Conservation (phyloP, 192 early-diverging fungal species). For the Coemansia umbellata region DNA sequence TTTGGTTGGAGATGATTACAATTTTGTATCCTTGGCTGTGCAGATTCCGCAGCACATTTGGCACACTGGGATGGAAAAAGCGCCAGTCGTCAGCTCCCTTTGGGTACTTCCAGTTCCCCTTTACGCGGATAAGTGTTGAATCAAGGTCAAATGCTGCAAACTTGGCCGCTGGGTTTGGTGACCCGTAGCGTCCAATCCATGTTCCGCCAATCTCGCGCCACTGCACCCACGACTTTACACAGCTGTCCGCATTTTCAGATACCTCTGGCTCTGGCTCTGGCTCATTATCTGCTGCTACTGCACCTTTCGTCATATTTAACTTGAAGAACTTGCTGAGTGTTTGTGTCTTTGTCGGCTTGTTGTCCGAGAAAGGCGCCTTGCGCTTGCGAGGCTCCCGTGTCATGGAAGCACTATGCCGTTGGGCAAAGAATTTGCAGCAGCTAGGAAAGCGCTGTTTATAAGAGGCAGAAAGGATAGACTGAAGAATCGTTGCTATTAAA, state of each 20-base stretch:
- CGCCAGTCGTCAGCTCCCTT: constrained; percentile 79
- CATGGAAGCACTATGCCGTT: too few relatives aligned
- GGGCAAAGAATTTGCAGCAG: too few relatives aligned
- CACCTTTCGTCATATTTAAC: background rate
- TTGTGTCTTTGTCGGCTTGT: background rate
- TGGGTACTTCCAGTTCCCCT: constrained; percentile 58
- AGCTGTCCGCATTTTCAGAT: background rate
- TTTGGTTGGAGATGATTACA: constrained; percentile 35
- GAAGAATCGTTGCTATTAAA: too few relatives aligned
- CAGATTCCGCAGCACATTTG: constrained; percentile 56
- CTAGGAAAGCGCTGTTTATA: too few relatives aligned
- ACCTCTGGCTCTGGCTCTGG: background rate
- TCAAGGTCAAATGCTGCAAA: constrained; percentile 60
- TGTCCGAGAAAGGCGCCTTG: background rate
- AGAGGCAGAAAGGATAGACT: too few relatives aligned
- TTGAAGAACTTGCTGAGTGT: constrained; percentile 18
- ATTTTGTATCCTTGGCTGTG: constrained; percentile 58
- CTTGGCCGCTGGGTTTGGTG: constrained; percentile 25
- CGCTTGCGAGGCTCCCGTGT: background rate
- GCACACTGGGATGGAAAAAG: constrained; percentile 60
- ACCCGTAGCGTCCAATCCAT: constrained; percentile 38
- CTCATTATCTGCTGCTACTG: too few relatives aligned
- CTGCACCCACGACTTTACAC: constrained; percentile 4
- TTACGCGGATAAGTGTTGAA: constrained; percentile 66
- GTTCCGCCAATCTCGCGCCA: constrained; percentile 39